Evolutionary conservation across 257 asterid genomes (phyloP).

Genomic region (Penstemon eatonii): DNA sequence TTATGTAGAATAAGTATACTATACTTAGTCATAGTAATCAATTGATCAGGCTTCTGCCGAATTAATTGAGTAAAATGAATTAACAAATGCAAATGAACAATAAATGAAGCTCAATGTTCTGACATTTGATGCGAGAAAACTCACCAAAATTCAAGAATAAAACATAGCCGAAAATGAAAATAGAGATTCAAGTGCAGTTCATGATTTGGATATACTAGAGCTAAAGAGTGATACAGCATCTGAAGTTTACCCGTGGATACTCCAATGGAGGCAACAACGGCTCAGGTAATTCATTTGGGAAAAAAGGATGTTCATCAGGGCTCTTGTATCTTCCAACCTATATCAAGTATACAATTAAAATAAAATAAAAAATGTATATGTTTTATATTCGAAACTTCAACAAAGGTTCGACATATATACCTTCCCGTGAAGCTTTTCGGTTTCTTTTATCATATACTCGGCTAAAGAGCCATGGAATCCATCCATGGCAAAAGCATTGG

Average conservation of each 20-base stretch:
- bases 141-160: no score
- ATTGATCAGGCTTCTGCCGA: no score
- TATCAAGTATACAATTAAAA: not conserved
- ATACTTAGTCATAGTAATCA: no score
- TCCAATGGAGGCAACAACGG: slow-evolving; percentile 84
- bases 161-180: no score
- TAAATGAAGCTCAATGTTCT: no score
- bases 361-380: not conserved
- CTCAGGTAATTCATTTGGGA: slow-evolving; percentile 61
- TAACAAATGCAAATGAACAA: no score
- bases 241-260: slow-evolving; percentile 64
- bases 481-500: slow-evolving; percentile 63
- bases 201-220: no score
- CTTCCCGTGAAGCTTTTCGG: slow-evolving; percentile 91
- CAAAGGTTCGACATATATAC: slow-evolving; percentile 34
- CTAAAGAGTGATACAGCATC: no score
- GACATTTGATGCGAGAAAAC: no score
- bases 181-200: no score
- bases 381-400: slow-evolving; percentile 5
- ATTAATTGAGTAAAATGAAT: no score
- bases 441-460: slow-evolving; percentile 83
- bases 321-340: slow-evolving; percentile 89
- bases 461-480: slow-evolving; percentile 80
- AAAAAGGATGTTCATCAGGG: slow-evolving; percentile 97
- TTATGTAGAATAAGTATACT: no score